Evolutionary conservation across 148 eudicot species (phyloP), one percentile per base, ranked within the genome.

Genomic region (Selenicereus undatus): DNA sequence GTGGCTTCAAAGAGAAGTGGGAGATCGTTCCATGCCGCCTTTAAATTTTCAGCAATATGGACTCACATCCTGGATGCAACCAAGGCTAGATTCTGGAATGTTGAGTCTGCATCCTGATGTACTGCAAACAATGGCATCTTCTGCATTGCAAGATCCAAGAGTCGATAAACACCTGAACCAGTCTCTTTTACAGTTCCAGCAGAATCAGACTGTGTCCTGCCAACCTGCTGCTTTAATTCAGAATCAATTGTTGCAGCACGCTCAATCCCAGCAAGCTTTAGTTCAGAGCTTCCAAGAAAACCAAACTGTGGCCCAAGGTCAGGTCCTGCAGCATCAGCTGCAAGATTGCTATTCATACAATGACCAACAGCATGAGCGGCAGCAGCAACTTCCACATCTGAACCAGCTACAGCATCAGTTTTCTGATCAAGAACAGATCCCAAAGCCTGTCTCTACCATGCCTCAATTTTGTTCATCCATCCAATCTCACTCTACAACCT

Each of bases 11-110:
- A 90, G 98, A 81, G 92, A 89, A 77, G 73, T 76, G 32, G 90
- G 89, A 71, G 91, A 86, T 78, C 89, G 83, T 35, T 82, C 84
- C 65, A 72, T 85, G 58, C 88, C 88, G 45, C 88, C 93, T 65
- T 88, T 94, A 48, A 93, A 93, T 82, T 90, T 93, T 71, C 95
- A 90, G 77, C 91, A 93, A 54, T 80, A 91, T 72, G 95, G 97
- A 52, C 84, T 86, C 42, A 73, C 80, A 3, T 91, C 97, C 3
- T 91, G 91, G 91, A 88, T 91, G 95, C 97, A 94, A 81, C 90
- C 93, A 58, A 88, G 91, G 84, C 78, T 93, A n/a, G 97, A 90
- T 80, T 72, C 89, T 79, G 88, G 93, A 35, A 84, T 93, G 87
- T 82, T 91, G 18, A 87, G 88, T 79, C 79, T 88, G 83, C 94